Evolutionary conservation across 352 stramenopile species (phyloP), one percentile per base, ranked within the genome.

Genomic region (Phytophthora quininea): DNA sequence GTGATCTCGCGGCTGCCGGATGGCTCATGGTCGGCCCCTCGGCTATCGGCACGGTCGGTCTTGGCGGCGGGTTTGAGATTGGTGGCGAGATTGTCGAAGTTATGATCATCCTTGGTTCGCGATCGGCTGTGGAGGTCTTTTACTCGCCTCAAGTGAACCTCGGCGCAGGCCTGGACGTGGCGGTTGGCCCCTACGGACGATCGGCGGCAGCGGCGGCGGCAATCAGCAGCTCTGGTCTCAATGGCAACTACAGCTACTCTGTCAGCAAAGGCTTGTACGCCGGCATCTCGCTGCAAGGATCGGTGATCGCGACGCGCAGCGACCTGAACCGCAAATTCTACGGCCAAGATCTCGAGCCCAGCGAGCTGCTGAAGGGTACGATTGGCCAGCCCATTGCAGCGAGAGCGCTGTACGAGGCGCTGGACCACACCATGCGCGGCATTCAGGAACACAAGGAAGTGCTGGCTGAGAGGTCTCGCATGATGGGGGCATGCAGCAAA

Each of bases 261-360:
- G 75, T 96, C 15, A 93, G 82, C 58, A 96, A 96, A 57, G 93
- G 93, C 12, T 62, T 98, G 35, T 98, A 96, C 68, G 90, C 88
- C 5, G 93, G 93, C 31, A 81, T 97, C 37, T 96, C 88, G 2
- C 72, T 98, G 19, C 90, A 97, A 67, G 92, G 93, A 10, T 88
- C 91, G 2, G 76, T 97, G n/a, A 92, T 98, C 59, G 71, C 86
- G 19, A 84, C 84, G 4, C 76, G 93, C 32, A 75, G 86, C 32
- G 75, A 96, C 24, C 68, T 98, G 31, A 98, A 98, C 71, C 89
- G 95, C 77, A 95, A 94, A 46, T 97, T 98, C 72, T 98, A 98
- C 71, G 90, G 91, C 11, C 77, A 74, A n/a, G 77, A 91, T 31
- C 54, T 89, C n/a, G 54, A 77, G 38, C 59, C 80, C 0, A 76